phyloP scores from a whole-genome alignment of 75 land plant genomes.

The Pinus albicaulis region DNA sequence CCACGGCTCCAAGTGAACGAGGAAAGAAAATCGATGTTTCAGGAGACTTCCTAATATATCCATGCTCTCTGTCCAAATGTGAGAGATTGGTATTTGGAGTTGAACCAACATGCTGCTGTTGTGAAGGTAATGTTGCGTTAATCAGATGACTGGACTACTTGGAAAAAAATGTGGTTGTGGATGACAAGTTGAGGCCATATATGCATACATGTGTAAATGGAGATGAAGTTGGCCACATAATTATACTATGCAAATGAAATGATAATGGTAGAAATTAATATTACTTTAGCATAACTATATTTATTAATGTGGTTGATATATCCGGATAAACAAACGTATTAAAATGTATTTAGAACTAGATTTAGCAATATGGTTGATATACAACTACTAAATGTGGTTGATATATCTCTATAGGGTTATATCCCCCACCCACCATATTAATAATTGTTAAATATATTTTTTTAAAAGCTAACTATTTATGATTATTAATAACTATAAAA shows the following conservation, averaged over 20 bases:
- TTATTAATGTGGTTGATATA: too few relatives aligned
- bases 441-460: too few relatives aligned
- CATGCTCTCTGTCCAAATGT: slow-evolving; percentile 41
- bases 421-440: too few relatives aligned
- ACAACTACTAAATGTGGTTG: too few relatives aligned
- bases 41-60: slow-evolving; percentile 31
- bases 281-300: too few relatives aligned
- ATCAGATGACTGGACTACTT: slow-evolving; percentile 37
- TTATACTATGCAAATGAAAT: slow-evolving; percentile 30
- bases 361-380: too few relatives aligned
- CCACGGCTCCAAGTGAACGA: slow-evolving; percentile 51
- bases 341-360: too few relatives aligned
- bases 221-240: slow-evolving; percentile 66
- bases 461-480: too few relatives aligned
- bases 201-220: slow-evolving; percentile 35
- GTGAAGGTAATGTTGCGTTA: slow-evolving; percentile 33
- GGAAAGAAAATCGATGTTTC: slow-evolving; percentile 51
- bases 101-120: slow-evolving; percentile 44
- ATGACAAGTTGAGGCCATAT: slow-evolving; percentile 9
- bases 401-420: too few relatives aligned
- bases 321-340: too few relatives aligned
- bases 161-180: slow-evolving; percentile 36
- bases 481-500: too few relatives aligned
- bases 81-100: slow-evolving; percentile 63
- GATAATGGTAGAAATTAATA: slow-evolving; percentile 36